phyloP scores from a whole-genome alignment of 805 yeast genomes.

The Komagataella kurtzmanii region DNA sequence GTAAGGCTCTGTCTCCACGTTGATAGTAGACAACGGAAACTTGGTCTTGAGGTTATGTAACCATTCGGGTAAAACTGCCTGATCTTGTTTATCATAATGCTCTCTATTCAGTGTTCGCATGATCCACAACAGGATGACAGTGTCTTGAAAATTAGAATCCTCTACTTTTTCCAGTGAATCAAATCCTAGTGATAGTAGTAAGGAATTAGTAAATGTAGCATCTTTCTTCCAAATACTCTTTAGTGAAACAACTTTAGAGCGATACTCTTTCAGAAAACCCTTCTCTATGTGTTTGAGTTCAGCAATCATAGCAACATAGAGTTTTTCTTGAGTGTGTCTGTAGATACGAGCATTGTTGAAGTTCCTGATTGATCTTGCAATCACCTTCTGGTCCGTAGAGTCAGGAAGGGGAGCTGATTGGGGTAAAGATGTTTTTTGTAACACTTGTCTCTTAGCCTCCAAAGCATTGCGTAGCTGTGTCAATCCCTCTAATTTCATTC shows the following conservation, averaged over 20 bases:
- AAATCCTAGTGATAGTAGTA: slow-evolving; percentile 44
- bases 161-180: slow-evolving; percentile 37
- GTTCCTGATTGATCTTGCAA: slow-evolving; percentile 1
- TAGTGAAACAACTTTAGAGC: slow-evolving; percentile 17
- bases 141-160: slow-evolving; percentile 36
- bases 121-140: slow-evolving; percentile 48
- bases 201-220: slow-evolving; percentile 32
- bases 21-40: slow-evolving; percentile 21
- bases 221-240: slow-evolving; percentile 23
- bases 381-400: not conserved
- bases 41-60: slow-evolving; percentile 21
- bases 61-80: slow-evolving; percentile 36
- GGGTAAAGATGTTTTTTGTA: slow-evolving; percentile 9
- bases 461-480: slow-evolving; percentile 41
- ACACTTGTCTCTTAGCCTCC: slow-evolving; percentile 26
- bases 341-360: slow-evolving; percentile 19
- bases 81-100: slow-evolving; percentile 18
- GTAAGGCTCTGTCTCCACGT: slow-evolving; percentile 43
- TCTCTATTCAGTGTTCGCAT: slow-evolving; percentile 40
- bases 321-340: slow-evolving; percentile 24
- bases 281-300: slow-evolving; percentile 29
- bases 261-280: slow-evolving; percentile 18
- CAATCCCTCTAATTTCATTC: slow-evolving; percentile 50
- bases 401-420: slow-evolving; percentile 3
- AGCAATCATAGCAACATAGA: slow-evolving; percentile 23